A percentile compares a stretch with the other conserved stretches of the same genome.
phyloP scores from a whole-genome alignment of 441 rosid genomes.

The Cnidoscolus chayamansa region DNA sequence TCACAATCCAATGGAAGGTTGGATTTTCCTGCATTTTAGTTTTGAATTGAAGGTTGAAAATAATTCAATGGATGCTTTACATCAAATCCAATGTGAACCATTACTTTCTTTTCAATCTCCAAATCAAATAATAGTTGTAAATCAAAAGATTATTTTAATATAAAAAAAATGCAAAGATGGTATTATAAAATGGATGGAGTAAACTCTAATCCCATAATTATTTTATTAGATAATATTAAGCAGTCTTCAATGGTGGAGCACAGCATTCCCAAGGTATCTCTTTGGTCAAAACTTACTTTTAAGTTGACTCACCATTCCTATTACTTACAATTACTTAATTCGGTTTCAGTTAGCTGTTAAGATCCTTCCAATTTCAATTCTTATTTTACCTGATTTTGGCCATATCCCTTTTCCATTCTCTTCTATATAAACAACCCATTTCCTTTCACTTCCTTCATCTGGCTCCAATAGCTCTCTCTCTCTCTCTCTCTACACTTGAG shows the following conservation, averaged over 20 bases:
- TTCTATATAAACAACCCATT: slow-evolving; percentile 9
- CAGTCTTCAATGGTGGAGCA: background rate
- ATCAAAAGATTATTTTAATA: too few relatives aligned
- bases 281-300: background rate
- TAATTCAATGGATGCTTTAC: background rate
- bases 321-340: background rate
- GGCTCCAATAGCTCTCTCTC: too few relatives aligned
- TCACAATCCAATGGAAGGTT: too few relatives aligned
- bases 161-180: too few relatives aligned
- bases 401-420: background rate
- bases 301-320: background rate
- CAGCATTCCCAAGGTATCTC: slow-evolving; percentile 17
- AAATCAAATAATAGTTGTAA: too few relatives aligned
- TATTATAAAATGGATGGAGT: too few relatives aligned
- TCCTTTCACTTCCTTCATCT: background rate
- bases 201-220: too few relatives aligned
- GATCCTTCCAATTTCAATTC: slow-evolving; percentile 9
- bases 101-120: too few relatives aligned
- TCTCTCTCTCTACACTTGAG: background rate
- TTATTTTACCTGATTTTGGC: background rate
- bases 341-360: slow-evolving; percentile 19
- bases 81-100: background rate
- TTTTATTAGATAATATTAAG: too few relatives aligned
- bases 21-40: background rate
- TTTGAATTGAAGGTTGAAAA: too few relatives aligned